Evolutionary conservation across 805 yeast genomes (phyloP), one percentile per base, ranked within the genome.

Genomic region (Ogataea saltuana): DNA sequence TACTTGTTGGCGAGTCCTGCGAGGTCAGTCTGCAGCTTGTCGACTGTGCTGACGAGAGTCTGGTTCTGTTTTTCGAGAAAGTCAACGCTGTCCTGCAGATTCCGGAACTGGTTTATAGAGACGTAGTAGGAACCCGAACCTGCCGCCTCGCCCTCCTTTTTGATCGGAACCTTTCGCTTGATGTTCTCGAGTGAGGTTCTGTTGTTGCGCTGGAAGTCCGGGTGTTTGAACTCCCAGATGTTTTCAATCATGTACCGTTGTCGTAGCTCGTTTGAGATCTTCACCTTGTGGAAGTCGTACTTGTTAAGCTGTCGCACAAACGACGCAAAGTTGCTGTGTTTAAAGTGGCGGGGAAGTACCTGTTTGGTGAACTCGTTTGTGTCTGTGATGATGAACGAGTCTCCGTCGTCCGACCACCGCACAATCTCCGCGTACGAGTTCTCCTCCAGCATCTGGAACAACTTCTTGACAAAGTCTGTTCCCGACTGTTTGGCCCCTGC

Each of bases 281-380:
- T 87, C 33, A 93, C 95, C 68, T 93, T 93, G 71, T 93, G 99
- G 71, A 93, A 93, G 65, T 91, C 99, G 61, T 93, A 93, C 66
- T 93, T 93, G 73, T 93, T 93, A 56, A 93, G 72, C 63, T 93
- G 99, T 34, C 99, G 78, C 16, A 91, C 98, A 69, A 91, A 91
- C 54, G 90, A 80, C 27, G 98, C 91, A 68, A 91, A 93, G 68
- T 93, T 93, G 45, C 88, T 80, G 66, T 93, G 99, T 58, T 90
- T 91, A 71, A 93, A 93, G 65, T 91, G 96, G 39, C 82, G 79
- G 12, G 98, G 98, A 38, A 93, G 74, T 11, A 93, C 85, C 39
- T 83, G 85, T 51, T 84, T 85, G 26, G 97, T 88, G 66, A 90
- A 90, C 54, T 85, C 95, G 59, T 85, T 88, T 11, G 96, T 88